Evolutionary conservation across 176 grass and related monocot species (phyloP).

Genomic region (Carex parvula): DNA sequence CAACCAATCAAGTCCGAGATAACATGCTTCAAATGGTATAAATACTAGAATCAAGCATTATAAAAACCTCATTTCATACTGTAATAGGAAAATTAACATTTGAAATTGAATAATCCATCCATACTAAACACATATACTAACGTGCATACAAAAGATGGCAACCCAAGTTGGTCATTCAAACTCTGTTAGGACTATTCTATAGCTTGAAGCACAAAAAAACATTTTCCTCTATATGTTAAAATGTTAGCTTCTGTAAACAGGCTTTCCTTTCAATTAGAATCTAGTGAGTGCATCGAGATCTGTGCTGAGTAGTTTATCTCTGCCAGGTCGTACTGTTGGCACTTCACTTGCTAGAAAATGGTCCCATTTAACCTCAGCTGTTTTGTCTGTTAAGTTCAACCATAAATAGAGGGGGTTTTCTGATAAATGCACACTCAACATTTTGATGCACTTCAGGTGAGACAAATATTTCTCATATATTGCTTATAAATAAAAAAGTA

Average conservation of each 20-base stretch:
- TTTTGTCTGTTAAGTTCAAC: conserved; percentile 3
- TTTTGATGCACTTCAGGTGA: neutral
- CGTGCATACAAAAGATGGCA: neutral
- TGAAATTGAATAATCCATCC: neutral
- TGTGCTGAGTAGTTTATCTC: neutral
- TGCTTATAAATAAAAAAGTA: neutral
- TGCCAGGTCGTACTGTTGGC: neutral
- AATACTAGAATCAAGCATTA: neutral
- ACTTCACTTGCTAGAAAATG: conserved; percentile 5
- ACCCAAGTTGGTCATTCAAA: neutral
- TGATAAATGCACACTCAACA: neutral
- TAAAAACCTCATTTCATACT: conserved; percentile 1
- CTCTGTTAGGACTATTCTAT: neutral
- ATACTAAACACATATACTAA: neutral
- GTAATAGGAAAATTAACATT: neutral
- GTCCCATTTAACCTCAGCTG: conserved; percentile 7
- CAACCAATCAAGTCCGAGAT: neutral
- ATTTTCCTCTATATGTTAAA: neutral
- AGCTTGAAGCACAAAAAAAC: neutral
- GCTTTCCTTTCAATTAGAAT: neutral
- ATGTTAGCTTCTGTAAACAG: conserved; percentile 10
- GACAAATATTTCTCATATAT: neutral
- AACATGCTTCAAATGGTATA: neutral
- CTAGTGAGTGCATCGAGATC: neutral
- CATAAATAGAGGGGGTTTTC: neutral